Percentiles rank a stretch among this genome's conserved stretches.
phyloP scores from a whole-genome alignment of 2,329 filamentous ascomycete genomes.

The Bimuria novae-zelandiae region DNA sequence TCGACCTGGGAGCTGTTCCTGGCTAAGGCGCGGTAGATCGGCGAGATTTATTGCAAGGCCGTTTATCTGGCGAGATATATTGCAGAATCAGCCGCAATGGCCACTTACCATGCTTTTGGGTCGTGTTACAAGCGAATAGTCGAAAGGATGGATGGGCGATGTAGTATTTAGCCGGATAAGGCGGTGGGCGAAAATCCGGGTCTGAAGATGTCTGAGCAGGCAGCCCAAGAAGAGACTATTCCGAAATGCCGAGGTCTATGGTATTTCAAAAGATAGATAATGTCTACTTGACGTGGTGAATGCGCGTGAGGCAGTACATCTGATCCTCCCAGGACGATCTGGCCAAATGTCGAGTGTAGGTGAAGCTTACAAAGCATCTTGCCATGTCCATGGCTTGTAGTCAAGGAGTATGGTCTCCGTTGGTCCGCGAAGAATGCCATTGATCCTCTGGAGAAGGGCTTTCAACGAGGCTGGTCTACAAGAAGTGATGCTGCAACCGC shows the following conservation, averaged over 20 bases:
- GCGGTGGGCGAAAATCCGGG: slow-evolving; percentile 6
- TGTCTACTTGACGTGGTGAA: too few species aligned
- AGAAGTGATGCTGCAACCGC: neutral
- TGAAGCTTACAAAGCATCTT: too few species aligned
- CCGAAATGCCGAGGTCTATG: neutral
- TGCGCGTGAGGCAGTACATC: too few species aligned
- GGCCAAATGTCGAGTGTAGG: too few species aligned
- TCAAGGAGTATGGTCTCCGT: neutral
- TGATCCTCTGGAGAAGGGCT: neutral
- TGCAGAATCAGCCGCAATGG: slow-evolving; percentile 29
- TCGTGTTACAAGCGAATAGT: neutral
- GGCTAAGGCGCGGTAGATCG: slow-evolving; percentile 15
- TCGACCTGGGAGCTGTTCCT: slow-evolving; percentile 6
- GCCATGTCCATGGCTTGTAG: too few species aligned
- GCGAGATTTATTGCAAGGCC: slow-evolving; percentile 25
- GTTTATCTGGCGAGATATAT: slow-evolving; percentile 21
- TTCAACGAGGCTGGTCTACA: neutral
- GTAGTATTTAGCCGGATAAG: slow-evolving; percentile 41
- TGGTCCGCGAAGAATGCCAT: neutral
- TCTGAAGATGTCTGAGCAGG: too few species aligned
- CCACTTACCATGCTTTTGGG: neutral
- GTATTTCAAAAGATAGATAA: neutral
- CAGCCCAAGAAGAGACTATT: neutral
- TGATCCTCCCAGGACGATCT: too few species aligned
- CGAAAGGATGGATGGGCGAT: neutral